Evolutionary conservation across 208 protist species (phyloP), one percentile per base, ranked within the genome.

Genomic region (Trypanosoma cruzi): DNA sequence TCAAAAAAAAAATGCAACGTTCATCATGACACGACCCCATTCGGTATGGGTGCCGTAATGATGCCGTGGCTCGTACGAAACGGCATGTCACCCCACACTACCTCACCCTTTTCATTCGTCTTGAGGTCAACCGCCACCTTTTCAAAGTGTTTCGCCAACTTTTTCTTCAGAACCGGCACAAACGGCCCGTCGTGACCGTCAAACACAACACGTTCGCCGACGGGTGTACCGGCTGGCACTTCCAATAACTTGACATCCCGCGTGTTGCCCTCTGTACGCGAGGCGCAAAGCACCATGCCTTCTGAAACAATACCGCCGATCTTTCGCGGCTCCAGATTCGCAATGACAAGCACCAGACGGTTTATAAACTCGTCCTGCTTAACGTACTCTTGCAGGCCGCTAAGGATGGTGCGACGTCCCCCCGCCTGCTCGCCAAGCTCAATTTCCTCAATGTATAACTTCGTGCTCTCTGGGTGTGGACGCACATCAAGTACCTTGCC

Each of bases 271-370:
- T 86, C 81, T 22, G 67, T 77, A 22, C 67, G 73, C 14, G 89
- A 96, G 36, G 91, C 92, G 70, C 93, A 97, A 53, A 98, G 73
- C 50, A 98, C 92, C 96, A 98, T 98, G 58, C 92, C 96, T 44
- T 86, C 71, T 24, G 87, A 95, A n/a, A 80, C 68, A 28, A 98
- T 83, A 53, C 95, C 96, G 28, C 68, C 84, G 68, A 98, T 95
- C 79, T 98, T 97, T 42, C 86, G 89, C 20, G 97, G 93, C 80
- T 98, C 95, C 53, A 98, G 79, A 78, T 98, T 98, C 29, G 91
- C 94, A 36, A 98, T 84, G 24, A 98, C 88, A 16, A 97, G 73
- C 55, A 98, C 94, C 13, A 92, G 66, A 36, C 84, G 76, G 68
- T 89, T 86, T 22, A 93, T 32, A 42, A 98, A 86, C 20, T 96